A percentile compares a stretch with the other conserved stretches of the same genome.
Evolutionary conservation across 441 rosid genomes (phyloP).

Genomic region (Raphanus hybrid): DNA sequence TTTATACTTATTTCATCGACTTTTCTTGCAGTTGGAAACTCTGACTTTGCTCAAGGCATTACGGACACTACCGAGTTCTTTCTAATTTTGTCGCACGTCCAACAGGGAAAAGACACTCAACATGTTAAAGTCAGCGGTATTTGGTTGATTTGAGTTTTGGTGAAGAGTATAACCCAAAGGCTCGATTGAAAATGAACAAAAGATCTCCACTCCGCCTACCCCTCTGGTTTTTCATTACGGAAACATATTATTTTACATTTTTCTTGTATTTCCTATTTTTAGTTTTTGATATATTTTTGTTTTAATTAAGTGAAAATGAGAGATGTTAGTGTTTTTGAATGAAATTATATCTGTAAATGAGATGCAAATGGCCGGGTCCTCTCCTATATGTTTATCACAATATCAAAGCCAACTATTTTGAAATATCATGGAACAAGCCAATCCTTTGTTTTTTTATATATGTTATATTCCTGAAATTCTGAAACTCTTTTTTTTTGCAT

Average conservation of each 20-base stretch:
- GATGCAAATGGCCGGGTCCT: slow-evolving; percentile 1
- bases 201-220: slow-evolving; percentile 18
- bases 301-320: slow-evolving; percentile 18
- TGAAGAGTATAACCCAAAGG: slow-evolving; percentile 7
- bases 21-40: slow-evolving; percentile 42
- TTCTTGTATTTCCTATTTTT: neutral
- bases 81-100: slow-evolving; percentile 22
- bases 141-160: slow-evolving; percentile 40
- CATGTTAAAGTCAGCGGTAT: slow-evolving; percentile 33
- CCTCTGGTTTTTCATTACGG: neutral
- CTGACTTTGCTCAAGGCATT: slow-evolving; percentile 43
- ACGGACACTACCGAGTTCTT: slow-evolving; percentile 19
- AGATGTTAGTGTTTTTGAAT: slow-evolving; percentile 17
- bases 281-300: slow-evolving; percentile 11
- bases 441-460: neutral
- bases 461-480: neutral
- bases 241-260: slow-evolving; percentile 6
- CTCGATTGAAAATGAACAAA: slow-evolving; percentile 26
- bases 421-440: neutral
- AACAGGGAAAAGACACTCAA: slow-evolving; percentile 19
- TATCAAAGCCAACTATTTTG: neutral
- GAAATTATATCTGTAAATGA: slow-evolving; percentile 27
- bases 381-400: slow-evolving; percentile 2
- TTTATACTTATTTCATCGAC: slow-evolving; percentile 14
- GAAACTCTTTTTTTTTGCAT: neutral